Percentiles rank a stretch among this genome's conserved stretches.
These are phyloP conservation scores for Solanum medicagineum DNA, from an alignment of 257 asterid genomes.

Conservation along the genomic window DNA sequence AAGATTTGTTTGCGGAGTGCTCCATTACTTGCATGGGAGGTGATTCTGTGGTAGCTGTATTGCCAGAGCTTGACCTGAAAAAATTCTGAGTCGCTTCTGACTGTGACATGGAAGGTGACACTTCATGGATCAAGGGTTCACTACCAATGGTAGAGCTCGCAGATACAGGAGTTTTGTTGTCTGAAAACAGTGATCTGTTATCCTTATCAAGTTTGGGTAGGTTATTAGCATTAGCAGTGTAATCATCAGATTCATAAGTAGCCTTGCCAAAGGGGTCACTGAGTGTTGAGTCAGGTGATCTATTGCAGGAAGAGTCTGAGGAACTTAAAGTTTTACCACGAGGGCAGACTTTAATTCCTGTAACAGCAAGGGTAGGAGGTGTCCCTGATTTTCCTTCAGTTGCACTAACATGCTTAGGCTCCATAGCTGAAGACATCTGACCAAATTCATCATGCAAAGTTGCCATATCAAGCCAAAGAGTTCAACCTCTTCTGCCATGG, in stretches of 20 bases:
- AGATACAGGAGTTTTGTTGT: background rate
- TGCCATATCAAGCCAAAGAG: background rate
- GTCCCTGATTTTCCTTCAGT: background rate
- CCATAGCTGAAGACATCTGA: background rate
- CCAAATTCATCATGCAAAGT: background rate
- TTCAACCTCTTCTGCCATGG: background rate
- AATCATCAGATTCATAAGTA: background rate
- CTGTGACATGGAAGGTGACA: background rate
- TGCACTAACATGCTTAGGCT: background rate
- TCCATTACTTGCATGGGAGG: conserved; percentile 3
- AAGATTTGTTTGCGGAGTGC: background rate
- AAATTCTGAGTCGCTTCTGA: background rate
- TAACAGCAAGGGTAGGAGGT: background rate
- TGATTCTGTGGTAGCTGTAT: background rate
- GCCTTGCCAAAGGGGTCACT: background rate
- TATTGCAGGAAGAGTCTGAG: background rate
- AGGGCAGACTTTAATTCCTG: background rate
- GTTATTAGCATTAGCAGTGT: background rate
- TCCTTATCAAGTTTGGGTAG: background rate
- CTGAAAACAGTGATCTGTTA: background rate
- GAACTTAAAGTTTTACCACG: background rate
- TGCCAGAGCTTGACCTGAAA: background rate
- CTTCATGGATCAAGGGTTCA: background rate
- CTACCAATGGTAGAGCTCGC: background rate
- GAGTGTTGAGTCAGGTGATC: background rate